phyloP scores from a whole-genome alignment of 306 rosid species.

The Crotalaria pallida region DNA sequence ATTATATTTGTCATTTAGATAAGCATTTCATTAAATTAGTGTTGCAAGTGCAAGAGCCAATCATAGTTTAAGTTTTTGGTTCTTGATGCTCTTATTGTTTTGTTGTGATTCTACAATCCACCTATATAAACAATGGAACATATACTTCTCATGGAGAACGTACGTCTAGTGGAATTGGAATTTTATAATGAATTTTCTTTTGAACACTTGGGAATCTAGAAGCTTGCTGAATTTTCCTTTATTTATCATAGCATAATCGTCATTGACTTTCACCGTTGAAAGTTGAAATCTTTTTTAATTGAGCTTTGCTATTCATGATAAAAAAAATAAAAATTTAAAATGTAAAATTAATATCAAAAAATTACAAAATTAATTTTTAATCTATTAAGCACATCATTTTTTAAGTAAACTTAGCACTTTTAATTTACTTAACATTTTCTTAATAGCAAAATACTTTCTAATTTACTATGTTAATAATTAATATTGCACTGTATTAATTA shows the following conservation, averaged over 20 bases:
- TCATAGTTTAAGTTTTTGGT: slow-evolving; percentile 16
- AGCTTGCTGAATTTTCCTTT: neutral
- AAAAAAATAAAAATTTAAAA: too few relatives aligned
- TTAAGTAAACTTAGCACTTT: too few relatives aligned
- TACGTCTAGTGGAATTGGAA: neutral
- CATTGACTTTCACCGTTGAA: neutral
- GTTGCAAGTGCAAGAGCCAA: slow-evolving; percentile 6
- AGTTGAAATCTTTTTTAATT: neutral
- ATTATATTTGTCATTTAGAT: slow-evolving; percentile 8
- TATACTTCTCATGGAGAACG: neutral
- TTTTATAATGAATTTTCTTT: neutral
- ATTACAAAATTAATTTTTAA: too few relatives aligned
- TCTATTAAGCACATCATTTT: too few relatives aligned
- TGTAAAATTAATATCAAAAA: too few relatives aligned
- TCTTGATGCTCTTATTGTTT: slow-evolving; percentile 5
- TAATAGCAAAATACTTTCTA: too few relatives aligned
- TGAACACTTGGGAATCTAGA: neutral
- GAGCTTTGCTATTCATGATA: too few relatives aligned
- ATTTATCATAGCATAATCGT: too few relatives aligned
- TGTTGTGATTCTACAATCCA: neutral
- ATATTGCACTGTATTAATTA: too few relatives aligned
- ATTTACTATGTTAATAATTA: too few relatives aligned
- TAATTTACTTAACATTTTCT: too few relatives aligned
- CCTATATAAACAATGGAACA: neutral
- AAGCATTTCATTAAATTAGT: slow-evolving; percentile 12